Evolutionary conservation across 495 filamentous ascomycete species (phyloP).

Genomic region (Thermochaetoides thermophila): DNA sequence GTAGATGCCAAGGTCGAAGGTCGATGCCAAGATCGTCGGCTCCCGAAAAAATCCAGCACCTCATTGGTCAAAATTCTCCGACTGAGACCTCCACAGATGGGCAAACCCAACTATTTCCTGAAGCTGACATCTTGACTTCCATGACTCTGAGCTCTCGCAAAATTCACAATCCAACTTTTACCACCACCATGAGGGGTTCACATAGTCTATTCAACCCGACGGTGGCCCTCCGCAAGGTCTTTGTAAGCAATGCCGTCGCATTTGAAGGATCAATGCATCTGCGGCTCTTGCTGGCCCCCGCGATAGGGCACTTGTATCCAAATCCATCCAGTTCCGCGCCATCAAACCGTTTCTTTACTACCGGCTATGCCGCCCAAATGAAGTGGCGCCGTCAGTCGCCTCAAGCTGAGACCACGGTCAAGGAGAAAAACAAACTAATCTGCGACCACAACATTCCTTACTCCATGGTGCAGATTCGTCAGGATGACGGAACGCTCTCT

Average conservation of each 20-base stretch:
- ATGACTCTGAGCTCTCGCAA: too few species aligned
- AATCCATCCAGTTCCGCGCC: background rate
- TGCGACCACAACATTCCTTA: constrained; percentile 42
- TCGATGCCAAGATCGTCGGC: too few species aligned
- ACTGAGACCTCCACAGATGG: background rate
- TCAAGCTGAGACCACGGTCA: too few species aligned
- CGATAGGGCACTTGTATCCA: background rate
- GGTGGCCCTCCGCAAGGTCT: constrained; percentile 23
- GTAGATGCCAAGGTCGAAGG: too few species aligned
- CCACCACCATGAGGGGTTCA: constrained; percentile 20
- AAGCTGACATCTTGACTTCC: too few species aligned
- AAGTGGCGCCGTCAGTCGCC: background rate
- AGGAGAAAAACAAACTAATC: background rate
- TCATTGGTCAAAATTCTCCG: background rate
- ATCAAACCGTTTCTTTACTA: constrained; percentile 3
- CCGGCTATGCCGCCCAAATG: background rate
- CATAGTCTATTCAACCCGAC: constrained; percentile 26
- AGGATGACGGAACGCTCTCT: constrained; percentile 33
- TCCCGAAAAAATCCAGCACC: constrained; percentile 2
- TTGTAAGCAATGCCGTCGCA: constrained; percentile 15
- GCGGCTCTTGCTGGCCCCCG: constrained; percentile 9
- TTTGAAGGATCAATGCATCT: constrained; percentile 2
- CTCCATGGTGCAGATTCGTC: constrained; percentile 38
- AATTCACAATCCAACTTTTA: too few species aligned
- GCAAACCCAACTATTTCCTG: too few species aligned